Base-by-base conservation (phyloP, 768 basidiomycete genomes). In the Thelephora ganbajun region DNA sequence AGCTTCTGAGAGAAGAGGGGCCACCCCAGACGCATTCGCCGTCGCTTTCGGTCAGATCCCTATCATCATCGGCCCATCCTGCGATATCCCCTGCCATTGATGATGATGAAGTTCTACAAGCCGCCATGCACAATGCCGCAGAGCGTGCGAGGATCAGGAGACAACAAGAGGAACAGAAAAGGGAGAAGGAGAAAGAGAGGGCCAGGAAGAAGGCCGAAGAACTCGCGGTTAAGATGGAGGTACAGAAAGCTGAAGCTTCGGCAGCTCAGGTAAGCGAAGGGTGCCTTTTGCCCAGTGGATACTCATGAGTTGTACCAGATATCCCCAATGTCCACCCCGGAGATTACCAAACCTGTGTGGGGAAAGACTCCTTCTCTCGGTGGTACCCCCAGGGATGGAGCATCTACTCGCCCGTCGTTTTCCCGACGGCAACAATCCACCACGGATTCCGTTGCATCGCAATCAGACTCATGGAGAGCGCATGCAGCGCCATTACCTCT, bases 111-210 rank as follows among this genome's bases (percentile, higher is more conserved):
- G 74, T 68, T n/a, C 72, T 74, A 49, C 83, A 84, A 59, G 77
- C 79, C 42, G 66, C 80, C 14, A 91, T 92, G 90, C 88, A 89
- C 50, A 74, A 63, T 47, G 85, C 85, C 5, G 90, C 90, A 1
- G 88, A 86, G 51, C 74, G 88, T 35, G 90, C 90, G 5, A 81
- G 77, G 56, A 74, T 82, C 51, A 70, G 90, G 47, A 69, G 87
- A 43, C 80, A 86, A 56, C 73, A 83, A 45, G 90, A 92, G 54
- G 91, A 93, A 59, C 82, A 79, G 51, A 81, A 85, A 54, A 72
- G 89, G 13, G 80, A 87, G 58, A 80, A 76, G 43, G 81, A 83
- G 61, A 76, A 77, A 54, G 88, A 91, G 55, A 71, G 90, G 13
- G 91, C 90, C 12, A 71, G 76, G 51, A 74, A 66, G 63, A 94